These are phyloP conservation scores for Salix dunnii DNA, from an alignment of 345 rosid genomes.

Conservation along the genomic window DNA sequence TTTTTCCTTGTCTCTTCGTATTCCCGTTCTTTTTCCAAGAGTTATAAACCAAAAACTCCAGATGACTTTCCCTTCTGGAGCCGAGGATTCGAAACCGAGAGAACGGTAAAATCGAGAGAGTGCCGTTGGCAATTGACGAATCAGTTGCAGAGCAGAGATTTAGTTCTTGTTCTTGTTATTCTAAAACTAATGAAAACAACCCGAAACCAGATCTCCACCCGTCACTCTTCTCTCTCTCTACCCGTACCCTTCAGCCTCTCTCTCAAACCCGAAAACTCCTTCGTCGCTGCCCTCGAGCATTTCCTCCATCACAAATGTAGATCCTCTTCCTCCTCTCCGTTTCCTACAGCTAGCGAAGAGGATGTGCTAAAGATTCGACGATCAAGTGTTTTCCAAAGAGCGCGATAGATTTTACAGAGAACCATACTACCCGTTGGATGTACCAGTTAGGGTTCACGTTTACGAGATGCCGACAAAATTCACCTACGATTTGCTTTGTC, in stretches of 20 bases:
- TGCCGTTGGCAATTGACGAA: too few species aligned
- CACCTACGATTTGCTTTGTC: constrained; percentile 75
- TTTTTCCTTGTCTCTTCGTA: too few species aligned
- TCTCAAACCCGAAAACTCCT: constrained; percentile 51
- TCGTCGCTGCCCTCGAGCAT: constrained; percentile 63
- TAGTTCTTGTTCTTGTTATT: too few species aligned
- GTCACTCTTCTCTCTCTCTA: constrained; percentile 20
- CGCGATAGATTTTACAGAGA: constrained; percentile 35
- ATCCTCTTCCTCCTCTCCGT: constrained; percentile 17
- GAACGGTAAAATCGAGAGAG: too few species aligned
- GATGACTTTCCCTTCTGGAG: too few species aligned
- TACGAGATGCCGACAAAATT: constrained; percentile 88
- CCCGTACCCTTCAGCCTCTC: constrained; percentile 15
- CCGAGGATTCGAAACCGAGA: too few species aligned
- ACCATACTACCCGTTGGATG: constrained; percentile 45
- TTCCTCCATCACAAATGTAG: constrained; percentile 40
- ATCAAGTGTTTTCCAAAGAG: constrained; percentile 40
- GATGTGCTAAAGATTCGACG: constrained; percentile 44
- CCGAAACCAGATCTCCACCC: too few species aligned
- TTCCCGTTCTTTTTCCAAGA: too few species aligned
- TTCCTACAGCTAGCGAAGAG: constrained; percentile 18
- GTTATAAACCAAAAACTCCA: too few species aligned
- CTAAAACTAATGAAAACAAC: too few species aligned
- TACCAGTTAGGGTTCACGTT: constrained; percentile 75
- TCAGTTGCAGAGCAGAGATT: too few species aligned